Base-by-base conservation (phyloP, 108 stramenopile genomes). In the Pseudonitzschia multiseries region DNA sequence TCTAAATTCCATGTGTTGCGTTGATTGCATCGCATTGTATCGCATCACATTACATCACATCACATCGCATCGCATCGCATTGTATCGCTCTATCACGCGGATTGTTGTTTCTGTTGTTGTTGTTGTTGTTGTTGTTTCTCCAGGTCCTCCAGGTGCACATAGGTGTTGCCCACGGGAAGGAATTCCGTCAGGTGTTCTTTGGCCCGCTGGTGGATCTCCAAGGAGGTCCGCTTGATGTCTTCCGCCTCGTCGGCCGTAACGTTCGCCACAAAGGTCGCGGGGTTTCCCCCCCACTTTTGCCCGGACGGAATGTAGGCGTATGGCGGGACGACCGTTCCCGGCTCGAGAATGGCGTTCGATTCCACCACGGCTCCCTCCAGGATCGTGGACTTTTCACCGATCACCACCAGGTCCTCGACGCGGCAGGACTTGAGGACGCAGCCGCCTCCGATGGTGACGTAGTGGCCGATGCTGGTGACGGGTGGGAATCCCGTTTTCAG, bases 271-370 rank as follows among this genome's bases (percentile, higher is more conserved):
- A 83, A 96, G 59, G 69, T 78, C 42, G 96, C 92, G 41, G 97
- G 97, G 71, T 97, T 96, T 44, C 97, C 97, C 10, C 83, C 94
- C 97, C 97, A 97, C 64, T 85, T 84, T 79, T 94, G 89, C 68
- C 93, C 94, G 27, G 85, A 77, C 22, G 94, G 94, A 79, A 97
- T 92, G 65, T 86, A 84, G 10, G 90, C 76, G 73, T 94, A 93
- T 20, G 92, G 81, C 14, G 90, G 87, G 52, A 97, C 91, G 28
- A 97, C 94, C 29, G 95, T 89, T 50, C 97, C 97, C 28, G 95
- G 91, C 48, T 96, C 95, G 28, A 96, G 77, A 29, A 92, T 88
- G 31, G 88, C 91, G 72, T 92, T 66, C 54, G 89, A 81, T 69
- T 95, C 97, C 28, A 97, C 84, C 71, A 96, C 70, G 29, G 87